Conservation (phyloP, 306 rosid genomes). For the Neltuma alba region DNA sequence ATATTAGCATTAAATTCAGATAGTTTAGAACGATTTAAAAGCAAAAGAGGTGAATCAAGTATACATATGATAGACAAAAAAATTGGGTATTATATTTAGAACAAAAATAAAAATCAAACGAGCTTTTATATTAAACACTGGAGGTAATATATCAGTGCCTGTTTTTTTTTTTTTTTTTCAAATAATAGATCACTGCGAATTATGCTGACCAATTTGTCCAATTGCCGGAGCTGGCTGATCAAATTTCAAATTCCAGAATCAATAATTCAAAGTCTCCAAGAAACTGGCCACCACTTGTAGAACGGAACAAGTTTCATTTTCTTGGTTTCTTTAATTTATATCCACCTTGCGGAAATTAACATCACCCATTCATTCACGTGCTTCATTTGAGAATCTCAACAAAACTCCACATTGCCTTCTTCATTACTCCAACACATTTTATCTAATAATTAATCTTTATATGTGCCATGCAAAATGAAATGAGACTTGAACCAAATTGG, state of each 20-base stretch:
- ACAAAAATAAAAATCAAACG: no score
- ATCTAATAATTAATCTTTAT: neutral
- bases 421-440: neutral
- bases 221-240: no score
- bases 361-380: neutral
- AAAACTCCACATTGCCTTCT: neutral
- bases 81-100: no score
- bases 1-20: no score
- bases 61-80: no score
- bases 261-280: neutral
- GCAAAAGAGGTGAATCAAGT: no score
- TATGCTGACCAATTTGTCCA: neutral
- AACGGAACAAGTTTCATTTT: neutral
- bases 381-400: neutral
- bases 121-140: no score
- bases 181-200: no score
- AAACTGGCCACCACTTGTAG: neutral
- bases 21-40: no score
- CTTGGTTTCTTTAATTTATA: neutral
- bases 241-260: neutral
- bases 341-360: neutral
- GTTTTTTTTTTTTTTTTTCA: no score
- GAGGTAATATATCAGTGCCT: no score
- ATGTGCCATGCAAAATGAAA: neutral
- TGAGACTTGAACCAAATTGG: neutral